Conservation (phyloP, 78 protist species). For the Dictyostelium brefeldianum region DNA sequence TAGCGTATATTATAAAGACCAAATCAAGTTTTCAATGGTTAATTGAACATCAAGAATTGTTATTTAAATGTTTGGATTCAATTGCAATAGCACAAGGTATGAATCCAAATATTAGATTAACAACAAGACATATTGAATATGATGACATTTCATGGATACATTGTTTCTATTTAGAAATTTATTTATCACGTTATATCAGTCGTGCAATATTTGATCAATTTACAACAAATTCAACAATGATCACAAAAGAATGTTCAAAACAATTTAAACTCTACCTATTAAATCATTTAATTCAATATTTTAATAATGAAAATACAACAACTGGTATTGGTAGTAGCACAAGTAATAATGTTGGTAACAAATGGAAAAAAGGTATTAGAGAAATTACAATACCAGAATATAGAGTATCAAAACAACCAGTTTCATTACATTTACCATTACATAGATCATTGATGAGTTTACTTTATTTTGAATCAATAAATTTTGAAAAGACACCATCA, state of each 20-base stretch:
- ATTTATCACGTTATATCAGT: not conserved
- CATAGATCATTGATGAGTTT: constrained; percentile 13
- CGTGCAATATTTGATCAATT: not conserved
- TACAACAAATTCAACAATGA: not conserved
- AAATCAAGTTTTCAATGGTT: constrained; percentile 59
- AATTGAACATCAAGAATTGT: not conserved
- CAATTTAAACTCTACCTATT: not conserved
- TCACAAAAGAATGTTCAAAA: not conserved
- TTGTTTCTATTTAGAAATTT: not conserved
- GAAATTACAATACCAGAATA: constrained; percentile 18
- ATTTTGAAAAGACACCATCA: not conserved
- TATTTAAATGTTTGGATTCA: not conserved
- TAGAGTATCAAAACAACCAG: constrained; percentile 31
- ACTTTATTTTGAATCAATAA: not conserved
- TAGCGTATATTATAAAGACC: constrained; percentile 32
- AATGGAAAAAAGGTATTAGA: constrained; percentile 37
- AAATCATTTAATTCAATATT: not conserved
- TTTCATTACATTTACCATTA: constrained; percentile 47
- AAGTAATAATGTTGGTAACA: not conserved
- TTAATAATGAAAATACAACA: not conserved
- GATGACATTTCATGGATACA: constrained; percentile 21
- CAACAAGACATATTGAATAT: constrained; percentile 22
- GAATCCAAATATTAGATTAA: constrained; percentile 7
- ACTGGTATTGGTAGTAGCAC: not conserved
- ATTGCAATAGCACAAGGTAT: not conserved